Evolutionary conservation across 208 protist genomes (phyloP), one percentile per base, ranked within the genome.

Genomic region (Angomonas deanei): DNA sequence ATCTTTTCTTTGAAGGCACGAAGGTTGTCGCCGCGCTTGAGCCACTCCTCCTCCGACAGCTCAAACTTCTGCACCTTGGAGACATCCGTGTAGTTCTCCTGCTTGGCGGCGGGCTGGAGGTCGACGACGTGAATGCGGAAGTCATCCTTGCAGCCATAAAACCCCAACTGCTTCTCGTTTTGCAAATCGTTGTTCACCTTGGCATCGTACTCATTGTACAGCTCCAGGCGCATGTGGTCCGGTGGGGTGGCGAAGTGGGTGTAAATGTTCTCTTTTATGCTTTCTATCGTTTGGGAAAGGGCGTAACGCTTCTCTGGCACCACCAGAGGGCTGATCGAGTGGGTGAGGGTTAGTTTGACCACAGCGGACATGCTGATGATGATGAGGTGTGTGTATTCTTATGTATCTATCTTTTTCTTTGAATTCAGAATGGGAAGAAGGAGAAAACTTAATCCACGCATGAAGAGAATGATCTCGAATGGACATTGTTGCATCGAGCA

Each of bases 61-160:
- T 88, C 85, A 59, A 82, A 97, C 75, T 97, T 97, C 72, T 97
- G 70, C 30, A 97, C 89, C 69, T 93, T 61, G 1, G 82, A 88
- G 11, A 94, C 76, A 65, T 96, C 91, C 21, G 92, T 82, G 69
- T 70, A 96, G 63, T 85, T 85, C 21, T 80, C 70, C 4, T 91
- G 52, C 62, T 79, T 57, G n/a, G 72, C 62, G 4, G 80, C 38
- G 8, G 93, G 93, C 46, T 89, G 84, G 2, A 88, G 73, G 73
- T 97, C 93, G 17, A 96, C 77, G 31, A 93, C 82, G 62, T 97
- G 87, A 61, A 97, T 91, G 64, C 81, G 86, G 59, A 75, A 89
- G 39, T 84, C 87, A 30, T 92, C 86, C 15, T 68, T 49, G 73
- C 82, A 89, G 46, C 88, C 82, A 70, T 96, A 97, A 61, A 88